phyloP scores from a whole-genome alignment of 2,329 filamentous ascomycete species.

The Epichloe scottii region DNA sequence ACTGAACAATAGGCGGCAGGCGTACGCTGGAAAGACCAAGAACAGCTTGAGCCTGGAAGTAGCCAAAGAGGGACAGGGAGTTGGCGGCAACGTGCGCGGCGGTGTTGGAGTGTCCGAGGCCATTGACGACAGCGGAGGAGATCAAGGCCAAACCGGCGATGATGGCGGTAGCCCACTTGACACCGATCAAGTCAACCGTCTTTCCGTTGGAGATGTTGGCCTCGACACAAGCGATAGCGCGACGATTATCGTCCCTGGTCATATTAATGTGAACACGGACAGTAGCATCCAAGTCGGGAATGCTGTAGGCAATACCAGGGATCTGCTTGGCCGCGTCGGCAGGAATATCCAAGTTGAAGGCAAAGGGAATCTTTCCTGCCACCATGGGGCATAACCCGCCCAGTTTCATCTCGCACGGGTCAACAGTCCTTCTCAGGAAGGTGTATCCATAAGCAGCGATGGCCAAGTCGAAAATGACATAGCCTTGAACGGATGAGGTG shows the following conservation, averaged over 20 bases:
- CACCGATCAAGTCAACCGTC: slow-evolving; percentile 77
- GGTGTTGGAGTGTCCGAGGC: slow-evolving; percentile 83
- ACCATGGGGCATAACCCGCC: slow-evolving; percentile 83
- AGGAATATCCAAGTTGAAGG: slow-evolving; percentile 52
- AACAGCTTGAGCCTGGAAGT: slow-evolving; percentile 90
- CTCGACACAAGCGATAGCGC: slow-evolving; percentile 71
- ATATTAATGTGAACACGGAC: slow-evolving; percentile 73
- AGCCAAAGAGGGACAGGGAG: slow-evolving; percentile 83
- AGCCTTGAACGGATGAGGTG: slow-evolving; percentile 70
- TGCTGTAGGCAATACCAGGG: slow-evolving; percentile 74
- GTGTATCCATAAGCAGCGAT: slow-evolving; percentile 75
- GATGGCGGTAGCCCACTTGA: slow-evolving; percentile 81
- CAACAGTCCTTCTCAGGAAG: slow-evolving; percentile 51
- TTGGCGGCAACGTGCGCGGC: slow-evolving; percentile 91
- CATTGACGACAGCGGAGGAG: slow-evolving; percentile 79
- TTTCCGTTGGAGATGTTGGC: slow-evolving; percentile 82
- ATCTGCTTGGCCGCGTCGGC: slow-evolving; percentile 48
- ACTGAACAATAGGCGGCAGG: slow-evolving; percentile 75
- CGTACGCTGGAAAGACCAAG: slow-evolving; percentile 71
- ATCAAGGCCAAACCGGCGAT: slow-evolving; percentile 75
- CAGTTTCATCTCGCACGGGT: slow-evolving; percentile 63
- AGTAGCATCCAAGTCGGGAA: slow-evolving; percentile 82
- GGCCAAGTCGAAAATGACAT: slow-evolving; percentile 63
- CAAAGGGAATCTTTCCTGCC: slow-evolving; percentile 65
- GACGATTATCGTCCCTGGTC: slow-evolving; percentile 38